Base-by-base conservation (phyloP, 2,329 filamentous ascomycete genomes). In the Didymella pomorum region DNA sequence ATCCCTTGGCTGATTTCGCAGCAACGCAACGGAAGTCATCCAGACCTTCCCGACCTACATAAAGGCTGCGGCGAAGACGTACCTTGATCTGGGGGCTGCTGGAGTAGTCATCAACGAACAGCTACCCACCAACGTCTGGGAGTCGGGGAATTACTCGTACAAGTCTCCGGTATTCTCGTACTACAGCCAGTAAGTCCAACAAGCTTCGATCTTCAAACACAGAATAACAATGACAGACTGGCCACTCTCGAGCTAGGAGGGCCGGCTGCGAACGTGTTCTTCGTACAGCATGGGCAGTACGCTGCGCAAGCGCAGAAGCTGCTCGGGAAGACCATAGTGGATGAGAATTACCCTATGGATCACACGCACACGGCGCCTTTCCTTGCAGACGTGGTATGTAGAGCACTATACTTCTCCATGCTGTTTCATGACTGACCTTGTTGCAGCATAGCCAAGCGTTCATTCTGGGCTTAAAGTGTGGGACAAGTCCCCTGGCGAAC, bases 41-140 rank as follows among this genome's bases (percentile, higher is more conserved):
- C 78, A 85, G 45, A 88, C 86, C 0, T 89, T 85, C 71, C 81
- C 83, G 3, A 80, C 81, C 10, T 88, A 88, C 71, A 68, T 88
- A 45, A 80, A 82, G 56, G 80, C 84, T 51, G 86, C 86, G 0
- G 79, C 85, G 4, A 78, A 76, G 28, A 72, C 78, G 26, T 83
- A 86, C 66, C 77, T 79, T 9, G 75, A 72, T n/a, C 83, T 84
- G 65, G 86, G 86, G 0, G 86, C 68, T 5, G 63, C 85, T 2
- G 85, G 88, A 28, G 78, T 89, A 50, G 77, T 88, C 41, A 56
- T 69, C 4, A 81, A 81, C 37, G 80, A 81, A 8, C 80, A 83
- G 53, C 87, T 86, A 0, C 84, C 87, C 0, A 83, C 87, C 62
- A 87, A 88, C 68, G 79, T 82, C 7, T 88, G 83, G 80, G 84